These are phyloP conservation scores for Leucoagaricus sp. DNA, from an alignment of 1,284 basidiomycete species.

Conservation along the genomic window DNA sequence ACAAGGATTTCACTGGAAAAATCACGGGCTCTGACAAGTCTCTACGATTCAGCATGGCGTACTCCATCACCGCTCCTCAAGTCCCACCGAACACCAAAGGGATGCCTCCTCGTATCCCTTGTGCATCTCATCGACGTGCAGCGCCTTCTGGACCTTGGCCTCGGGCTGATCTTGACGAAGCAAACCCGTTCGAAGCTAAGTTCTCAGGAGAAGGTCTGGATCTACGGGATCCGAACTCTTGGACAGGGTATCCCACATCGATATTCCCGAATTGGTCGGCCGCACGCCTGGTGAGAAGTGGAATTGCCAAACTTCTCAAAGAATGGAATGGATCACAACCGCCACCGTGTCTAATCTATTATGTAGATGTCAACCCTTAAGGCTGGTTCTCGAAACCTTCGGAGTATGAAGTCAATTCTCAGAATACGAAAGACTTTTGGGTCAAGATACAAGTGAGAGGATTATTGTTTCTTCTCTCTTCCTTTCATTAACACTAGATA, in stretches of 20 bases:
- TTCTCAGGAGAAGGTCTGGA: conserved; percentile 22
- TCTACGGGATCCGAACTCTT: conserved; percentile 29
- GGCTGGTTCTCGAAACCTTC: conserved; percentile 35
- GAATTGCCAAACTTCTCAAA: conserved; percentile 32
- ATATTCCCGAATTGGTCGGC: conserved; percentile 55
- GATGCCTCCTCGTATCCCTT: conserved; percentile 18
- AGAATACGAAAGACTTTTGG: conserved; percentile 17
- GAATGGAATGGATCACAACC: conserved; percentile 23
- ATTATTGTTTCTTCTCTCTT: no score
- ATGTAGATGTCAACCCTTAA: conserved; percentile 41
- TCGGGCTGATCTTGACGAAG: conserved; percentile 37
- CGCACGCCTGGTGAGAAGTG: conserved; percentile 45
- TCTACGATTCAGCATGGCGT: background rate
- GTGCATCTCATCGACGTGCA: conserved; percentile 31
- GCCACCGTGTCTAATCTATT: conserved; percentile 35
- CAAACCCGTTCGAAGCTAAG: conserved; percentile 23
- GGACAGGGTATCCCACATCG: conserved; percentile 51
- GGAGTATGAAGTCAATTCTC: conserved; percentile 21
- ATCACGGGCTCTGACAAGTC: background rate
- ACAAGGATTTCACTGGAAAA: background rate
- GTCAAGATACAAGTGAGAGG: conserved; percentile 39
- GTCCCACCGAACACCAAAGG: conserved; percentile 11
- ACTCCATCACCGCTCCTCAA: conserved; percentile 8
- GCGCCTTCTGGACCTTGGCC: conserved; percentile 42
- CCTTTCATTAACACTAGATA: no score